phyloP scores from a whole-genome alignment of 2,329 filamentous ascomycete genomes.

The Penicillium psychrosexuale region DNA sequence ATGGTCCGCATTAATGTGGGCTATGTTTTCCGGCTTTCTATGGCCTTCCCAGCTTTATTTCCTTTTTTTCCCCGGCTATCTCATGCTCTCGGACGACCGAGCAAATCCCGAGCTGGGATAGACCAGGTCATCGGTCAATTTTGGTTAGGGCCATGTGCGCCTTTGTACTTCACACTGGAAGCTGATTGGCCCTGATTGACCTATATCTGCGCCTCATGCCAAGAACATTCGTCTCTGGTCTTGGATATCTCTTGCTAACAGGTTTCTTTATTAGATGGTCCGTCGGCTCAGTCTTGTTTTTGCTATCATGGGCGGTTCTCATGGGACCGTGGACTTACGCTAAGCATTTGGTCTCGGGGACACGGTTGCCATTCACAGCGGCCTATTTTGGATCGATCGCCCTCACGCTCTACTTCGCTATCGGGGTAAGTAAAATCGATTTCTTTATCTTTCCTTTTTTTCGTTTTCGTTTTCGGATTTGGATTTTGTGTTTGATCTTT shows the following conservation, averaged over 20 bases:
- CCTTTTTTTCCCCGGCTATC: slow-evolving; percentile 14
- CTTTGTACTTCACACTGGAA: neutral
- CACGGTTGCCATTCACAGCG: slow-evolving; percentile 85
- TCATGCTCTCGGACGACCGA: slow-evolving; percentile 2
- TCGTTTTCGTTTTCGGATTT: neutral
- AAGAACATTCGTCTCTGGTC: slow-evolving; percentile 7
- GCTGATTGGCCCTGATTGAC: slow-evolving; percentile 16
- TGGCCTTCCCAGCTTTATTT: slow-evolving; percentile 13
- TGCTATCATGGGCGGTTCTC: slow-evolving; percentile 87
- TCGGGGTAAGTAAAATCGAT: slow-evolving; percentile 68
- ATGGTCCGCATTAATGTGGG: slow-evolving; percentile 7
- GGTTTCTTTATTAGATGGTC: slow-evolving; percentile 69
- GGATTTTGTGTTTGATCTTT: neutral
- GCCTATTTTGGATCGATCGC: slow-evolving; percentile 92
- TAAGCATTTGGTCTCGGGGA: slow-evolving; percentile 77
- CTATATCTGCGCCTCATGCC: slow-evolving; percentile 24
- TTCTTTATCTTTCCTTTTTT: slow-evolving; percentile 6
- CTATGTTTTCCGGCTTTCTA: neutral
- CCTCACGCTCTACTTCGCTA: slow-evolving; percentile 84
- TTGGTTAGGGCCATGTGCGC: slow-evolving; percentile 24
- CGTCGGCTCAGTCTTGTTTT: slow-evolving; percentile 83
- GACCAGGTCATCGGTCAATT: slow-evolving; percentile 23
- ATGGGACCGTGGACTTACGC: slow-evolving; percentile 86
- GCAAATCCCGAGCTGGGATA: slow-evolving; percentile 18
- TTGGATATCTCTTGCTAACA: slow-evolving; percentile 23